A percentile compares a stretch with the other conserved stretches of the same genome.
Conservation (phyloP, 2,329 filamentous ascomycete species). For the Neonectria punicea region DNA sequence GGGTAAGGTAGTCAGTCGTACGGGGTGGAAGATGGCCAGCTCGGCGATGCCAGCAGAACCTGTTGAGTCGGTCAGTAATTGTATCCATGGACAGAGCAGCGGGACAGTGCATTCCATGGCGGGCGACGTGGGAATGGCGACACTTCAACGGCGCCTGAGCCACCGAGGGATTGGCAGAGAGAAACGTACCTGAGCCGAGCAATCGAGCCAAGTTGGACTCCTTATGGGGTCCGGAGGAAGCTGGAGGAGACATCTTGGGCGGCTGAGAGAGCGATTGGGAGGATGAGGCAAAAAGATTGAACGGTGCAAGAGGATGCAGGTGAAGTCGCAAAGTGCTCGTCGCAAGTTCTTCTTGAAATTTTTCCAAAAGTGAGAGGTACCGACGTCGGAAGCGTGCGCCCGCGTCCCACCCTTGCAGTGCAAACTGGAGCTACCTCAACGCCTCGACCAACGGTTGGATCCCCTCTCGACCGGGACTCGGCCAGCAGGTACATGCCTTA, state of each 20-base stretch:
- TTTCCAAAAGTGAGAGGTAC: slow-evolving; percentile 38
- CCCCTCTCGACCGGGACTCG: slow-evolving; percentile 9
- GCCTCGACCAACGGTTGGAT: slow-evolving; percentile 10
- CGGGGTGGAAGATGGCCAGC: slow-evolving; percentile 91
- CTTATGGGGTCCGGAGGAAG: slow-evolving; percentile 66
- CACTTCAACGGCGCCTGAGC: background rate
- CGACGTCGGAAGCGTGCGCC: slow-evolving; percentile 40
- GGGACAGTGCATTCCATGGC: background rate
- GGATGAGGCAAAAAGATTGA: slow-evolving; percentile 7
- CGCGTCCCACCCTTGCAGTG: slow-evolving; percentile 1
- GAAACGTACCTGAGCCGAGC: slow-evolving; percentile 82
- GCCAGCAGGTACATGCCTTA: background rate
- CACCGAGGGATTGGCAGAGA: background rate
- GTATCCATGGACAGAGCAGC: background rate
- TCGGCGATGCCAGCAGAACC: slow-evolving; percentile 94
- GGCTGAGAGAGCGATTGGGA: slow-evolving; percentile 8
- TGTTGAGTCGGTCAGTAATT: slow-evolving; percentile 52
- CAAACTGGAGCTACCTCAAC: background rate
- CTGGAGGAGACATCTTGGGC: slow-evolving; percentile 68
- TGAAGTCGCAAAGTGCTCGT: slow-evolving; percentile 12
- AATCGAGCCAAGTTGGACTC: slow-evolving; percentile 91
- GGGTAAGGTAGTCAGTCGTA: slow-evolving; percentile 56
- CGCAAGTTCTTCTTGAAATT: slow-evolving; percentile 37
- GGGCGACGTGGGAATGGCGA: background rate
- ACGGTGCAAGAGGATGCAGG: slow-evolving; percentile 4